These are phyloP conservation scores for Cryptosporidium meleagridis DNA, from an alignment of 169 alveolate species.

Conservation along the genomic window DNA sequence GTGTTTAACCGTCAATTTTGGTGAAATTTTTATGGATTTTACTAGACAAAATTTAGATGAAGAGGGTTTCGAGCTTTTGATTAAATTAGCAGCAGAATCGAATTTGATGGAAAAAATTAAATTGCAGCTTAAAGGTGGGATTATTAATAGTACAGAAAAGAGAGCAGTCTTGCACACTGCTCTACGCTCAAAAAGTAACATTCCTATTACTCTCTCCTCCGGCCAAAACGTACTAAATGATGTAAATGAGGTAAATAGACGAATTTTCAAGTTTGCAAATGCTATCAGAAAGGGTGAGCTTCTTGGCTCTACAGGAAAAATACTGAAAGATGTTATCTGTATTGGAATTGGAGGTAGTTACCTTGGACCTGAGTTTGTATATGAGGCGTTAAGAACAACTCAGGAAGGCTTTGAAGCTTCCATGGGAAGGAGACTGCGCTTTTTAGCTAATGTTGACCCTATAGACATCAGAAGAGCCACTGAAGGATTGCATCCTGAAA, in stretches of 20 bases:
- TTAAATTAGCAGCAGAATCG: slow-evolving; percentile 78
- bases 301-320: slow-evolving; percentile 92
- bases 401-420: slow-evolving; percentile 79
- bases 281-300: slow-evolving; percentile 88
- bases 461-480: slow-evolving; percentile 93
- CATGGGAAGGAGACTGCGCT: slow-evolving; percentile 86
- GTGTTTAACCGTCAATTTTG: slow-evolving; percentile 74
- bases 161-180: slow-evolving; percentile 97
- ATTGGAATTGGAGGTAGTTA: slow-evolving; percentile 99
- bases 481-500: slow-evolving; percentile 93
- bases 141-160: slow-evolving; percentile 94
- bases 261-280: slow-evolving; percentile 82
- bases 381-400: slow-evolving; percentile 91
- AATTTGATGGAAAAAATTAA: slow-evolving; percentile 77
- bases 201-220: slow-evolving; percentile 28
- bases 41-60: slow-evolving; percentile 83
- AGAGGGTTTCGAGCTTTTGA: slow-evolving; percentile 77
- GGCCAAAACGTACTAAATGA: slow-evolving; percentile 80
- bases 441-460: slow-evolving; percentile 99
- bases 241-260: slow-evolving; percentile 81
- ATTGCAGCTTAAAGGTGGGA: slow-evolving; percentile 87
- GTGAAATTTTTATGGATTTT: slow-evolving; percentile 82
- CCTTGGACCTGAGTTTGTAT: slow-evolving; percentile 94
- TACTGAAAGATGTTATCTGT: slow-evolving; percentile 89
- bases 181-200: slow-evolving; percentile 85